Evolutionary conservation across 768 basidiomycete genomes (phyloP).

Genomic region (Pisolithus orientalis): DNA sequence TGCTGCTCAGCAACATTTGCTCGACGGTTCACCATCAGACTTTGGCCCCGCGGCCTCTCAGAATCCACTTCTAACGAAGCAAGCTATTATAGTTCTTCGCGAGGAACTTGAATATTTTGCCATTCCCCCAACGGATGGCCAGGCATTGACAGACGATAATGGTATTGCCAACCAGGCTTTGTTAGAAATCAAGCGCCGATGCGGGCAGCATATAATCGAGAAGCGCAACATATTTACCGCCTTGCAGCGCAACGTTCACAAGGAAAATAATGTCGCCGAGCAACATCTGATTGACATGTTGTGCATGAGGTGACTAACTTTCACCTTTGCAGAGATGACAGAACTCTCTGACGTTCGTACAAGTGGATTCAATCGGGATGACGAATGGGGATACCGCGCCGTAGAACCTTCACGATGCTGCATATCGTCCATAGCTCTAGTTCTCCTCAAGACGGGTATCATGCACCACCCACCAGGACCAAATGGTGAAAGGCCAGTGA

Average conservation of each 20-base stretch:
- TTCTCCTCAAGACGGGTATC: conserved; percentile 96
- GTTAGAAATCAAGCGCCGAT: conserved; percentile 76
- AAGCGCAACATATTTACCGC: conserved; percentile 95
- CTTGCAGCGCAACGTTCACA: conserved; percentile 96
- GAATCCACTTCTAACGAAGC: conserved; percentile 91
- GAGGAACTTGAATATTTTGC: conserved; percentile 99
- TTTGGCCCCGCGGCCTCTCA: conserved; percentile 63
- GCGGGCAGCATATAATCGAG: conserved; percentile 83
- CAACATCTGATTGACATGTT: conserved; percentile 99
- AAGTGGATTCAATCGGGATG: conserved; percentile 93
- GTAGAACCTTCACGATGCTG: conserved; percentile 95
- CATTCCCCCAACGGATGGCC: conserved; percentile 71
- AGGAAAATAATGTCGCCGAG: conserved; percentile 98
- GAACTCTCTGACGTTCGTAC: conserved; percentile 7
- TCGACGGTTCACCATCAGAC: conserved; percentile 56
- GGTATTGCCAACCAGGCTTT: conserved; percentile 78
- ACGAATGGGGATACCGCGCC: conserved; percentile 96
- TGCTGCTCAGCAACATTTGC: conserved; percentile 70
- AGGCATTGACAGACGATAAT: conserved; percentile 62
- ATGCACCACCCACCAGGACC: conserved; percentile 51
- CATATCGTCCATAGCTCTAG: conserved; percentile 96
- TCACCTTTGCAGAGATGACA: conserved; percentile 1
- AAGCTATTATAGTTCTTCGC: conserved; percentile 95
- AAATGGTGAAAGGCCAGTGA: conserved; percentile 63
- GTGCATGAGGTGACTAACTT: conserved; percentile 81